These are phyloP conservation scores for Aurantiochytrium sp. DNA, from an alignment of 108 stramenopile genomes.

Conservation along the genomic window DNA sequence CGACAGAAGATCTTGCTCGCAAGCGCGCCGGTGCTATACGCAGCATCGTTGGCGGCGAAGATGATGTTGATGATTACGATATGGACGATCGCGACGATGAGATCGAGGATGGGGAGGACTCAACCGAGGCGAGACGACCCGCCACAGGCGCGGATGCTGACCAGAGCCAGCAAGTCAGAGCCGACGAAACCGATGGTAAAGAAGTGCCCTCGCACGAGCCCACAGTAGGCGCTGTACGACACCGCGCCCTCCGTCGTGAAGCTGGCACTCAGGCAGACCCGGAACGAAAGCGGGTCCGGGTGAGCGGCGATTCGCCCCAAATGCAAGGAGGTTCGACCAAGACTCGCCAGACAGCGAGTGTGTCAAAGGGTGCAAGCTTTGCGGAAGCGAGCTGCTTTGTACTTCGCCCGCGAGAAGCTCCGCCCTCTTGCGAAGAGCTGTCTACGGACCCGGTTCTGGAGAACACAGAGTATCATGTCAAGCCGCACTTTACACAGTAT, in stretches of 20 bases:
- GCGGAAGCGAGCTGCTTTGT: too few relatives aligned
- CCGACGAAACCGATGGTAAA: too few relatives aligned
- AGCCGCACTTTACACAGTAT: neutral
- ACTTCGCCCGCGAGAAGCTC: neutral
- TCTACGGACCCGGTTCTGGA: neutral
- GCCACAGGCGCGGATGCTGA: too few relatives aligned
- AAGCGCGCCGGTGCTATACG: neutral
- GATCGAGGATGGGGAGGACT: neutral
- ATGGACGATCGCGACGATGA: neutral
- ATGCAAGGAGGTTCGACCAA: neutral
- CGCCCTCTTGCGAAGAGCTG: neutral
- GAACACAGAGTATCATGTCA: neutral
- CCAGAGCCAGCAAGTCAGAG: too few relatives aligned
- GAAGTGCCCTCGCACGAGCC: too few relatives aligned
- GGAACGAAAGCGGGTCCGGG: neutral
- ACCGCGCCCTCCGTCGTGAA: too few relatives aligned
- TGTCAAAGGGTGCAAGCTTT: too few relatives aligned
- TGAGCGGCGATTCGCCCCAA: neutral
- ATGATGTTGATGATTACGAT: neutral
- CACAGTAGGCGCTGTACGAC: too few relatives aligned
- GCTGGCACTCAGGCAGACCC: too few relatives aligned
- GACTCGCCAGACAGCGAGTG: neutral
- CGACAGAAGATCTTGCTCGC: too few relatives aligned
- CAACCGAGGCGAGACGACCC: neutral
- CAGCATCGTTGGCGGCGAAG: neutral